Base-by-base conservation (phyloP, 257 asterid species). In the Jacaranda copaia region DNA sequence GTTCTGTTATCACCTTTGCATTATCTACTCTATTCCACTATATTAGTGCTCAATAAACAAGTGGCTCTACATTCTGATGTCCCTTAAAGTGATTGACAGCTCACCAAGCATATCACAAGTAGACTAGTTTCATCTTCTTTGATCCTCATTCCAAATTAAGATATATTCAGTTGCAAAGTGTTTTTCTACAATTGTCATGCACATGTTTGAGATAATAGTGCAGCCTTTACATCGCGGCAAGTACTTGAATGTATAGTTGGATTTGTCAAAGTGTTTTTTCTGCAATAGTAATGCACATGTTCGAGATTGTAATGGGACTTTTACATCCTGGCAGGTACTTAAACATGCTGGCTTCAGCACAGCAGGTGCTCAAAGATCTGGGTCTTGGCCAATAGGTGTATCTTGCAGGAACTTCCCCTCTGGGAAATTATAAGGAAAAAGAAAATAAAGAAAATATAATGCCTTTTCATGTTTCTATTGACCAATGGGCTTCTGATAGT, bases 291-390 rank as follows among this genome's bases (percentile, higher is more conserved):
- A 11, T 67, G 36, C 36, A 3, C 53, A 55, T 18, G 9, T 55
- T 32, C 14, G 8, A 74, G 56, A 39, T 56, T 48, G 20, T 45
- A 58, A 73, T 61, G 74, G 67, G 35, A 77, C 42, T 57, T 57
- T 59, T 78, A 19, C 78, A 18, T 68, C 38, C n/a, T 80, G 67
- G 74, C 88, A 91, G 96, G 92, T 80, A 86, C 92, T 80, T 88
- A 88, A 90, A 65, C 76, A 57, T 65, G 80, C 52, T 83, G 81
- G 79, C 70, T 68, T 76, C 56, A 63, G 83, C 75, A 75, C 70
- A 59, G 62, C 57, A 70, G 75, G 79, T 85, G 84, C 83, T 70
- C 66, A 77, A 75, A 79, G 80, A 69, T 73, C 57, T 49, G 65
- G 80, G 62, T 73, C 46, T 40, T 74, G 74, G 74, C 61, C 74